phyloP scores from a whole-genome alignment of 257 asterid species.

The Parsonsia alboflavescens region DNA sequence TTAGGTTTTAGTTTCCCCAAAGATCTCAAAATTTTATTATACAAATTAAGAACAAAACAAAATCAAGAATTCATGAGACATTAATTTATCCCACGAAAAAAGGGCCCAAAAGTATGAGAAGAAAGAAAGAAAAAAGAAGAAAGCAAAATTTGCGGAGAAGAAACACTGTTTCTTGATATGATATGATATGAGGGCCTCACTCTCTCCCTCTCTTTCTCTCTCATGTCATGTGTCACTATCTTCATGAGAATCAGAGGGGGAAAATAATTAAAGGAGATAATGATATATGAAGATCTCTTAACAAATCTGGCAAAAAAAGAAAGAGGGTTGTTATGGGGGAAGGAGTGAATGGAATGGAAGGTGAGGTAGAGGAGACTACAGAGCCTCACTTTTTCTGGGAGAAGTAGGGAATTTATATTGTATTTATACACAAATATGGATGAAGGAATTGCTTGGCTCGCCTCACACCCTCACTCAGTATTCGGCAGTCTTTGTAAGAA shows the following conservation, averaged over 20 bases:
- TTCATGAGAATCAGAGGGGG: constrained; percentile 20
- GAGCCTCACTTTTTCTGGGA: background rate
- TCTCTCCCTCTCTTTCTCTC: background rate
- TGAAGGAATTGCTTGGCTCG: background rate
- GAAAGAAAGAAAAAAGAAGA: background rate
- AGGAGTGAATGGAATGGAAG: background rate
- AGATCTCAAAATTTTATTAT: background rate
- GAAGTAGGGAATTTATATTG: constrained; percentile 1
- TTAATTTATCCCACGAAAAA: background rate
- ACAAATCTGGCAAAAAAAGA: constrained; percentile 28
- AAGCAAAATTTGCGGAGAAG: constrained; percentile 22
- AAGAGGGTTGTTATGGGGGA: background rate
- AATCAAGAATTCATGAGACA: background rate
- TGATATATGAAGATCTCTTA: constrained; percentile 24
- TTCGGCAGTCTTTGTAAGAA: background rate
- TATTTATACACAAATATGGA: constrained; percentile 19
- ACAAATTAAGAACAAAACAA: background rate
- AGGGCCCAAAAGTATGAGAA: background rate
- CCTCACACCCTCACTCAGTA: background rate
- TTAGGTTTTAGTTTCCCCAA: background rate
- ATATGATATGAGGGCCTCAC: background rate
- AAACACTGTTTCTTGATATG: background rate
- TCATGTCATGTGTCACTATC: constrained; percentile 23
- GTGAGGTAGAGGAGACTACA: background rate
- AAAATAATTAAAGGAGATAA: constrained; percentile 8